Conservation (phyloP, 768 basidiomycete genomes). For the Amanita rimosa region DNA sequence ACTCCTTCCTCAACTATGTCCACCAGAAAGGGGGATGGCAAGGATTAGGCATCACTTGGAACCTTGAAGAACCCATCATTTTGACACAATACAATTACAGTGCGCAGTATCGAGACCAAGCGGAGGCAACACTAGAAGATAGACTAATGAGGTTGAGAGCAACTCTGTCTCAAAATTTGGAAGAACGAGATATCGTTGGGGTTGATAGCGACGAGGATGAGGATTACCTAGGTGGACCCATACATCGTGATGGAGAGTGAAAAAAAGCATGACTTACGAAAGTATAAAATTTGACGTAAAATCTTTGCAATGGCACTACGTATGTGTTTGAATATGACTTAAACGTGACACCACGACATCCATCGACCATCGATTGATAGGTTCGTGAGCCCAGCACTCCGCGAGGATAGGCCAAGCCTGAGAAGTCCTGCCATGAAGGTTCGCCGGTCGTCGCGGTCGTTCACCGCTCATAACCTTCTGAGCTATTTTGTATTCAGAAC, state of each 20-base stretch:
- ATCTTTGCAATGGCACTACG: background rate
- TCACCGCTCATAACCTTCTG: background rate
- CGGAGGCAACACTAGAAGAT: conserved; percentile 1
- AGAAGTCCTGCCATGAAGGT: background rate
- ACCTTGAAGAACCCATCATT: background rate
- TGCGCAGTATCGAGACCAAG: background rate
- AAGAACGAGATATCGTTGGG: background rate
- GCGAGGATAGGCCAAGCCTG: no score
- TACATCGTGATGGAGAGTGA: background rate
- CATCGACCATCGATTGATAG: background rate
- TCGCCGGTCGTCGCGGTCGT: background rate
- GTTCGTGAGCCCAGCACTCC: background rate
- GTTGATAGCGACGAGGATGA: background rate
- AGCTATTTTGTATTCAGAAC: background rate
- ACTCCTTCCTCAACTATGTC: conserved; percentile 47
- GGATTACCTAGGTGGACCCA: background rate
- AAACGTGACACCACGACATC: background rate
- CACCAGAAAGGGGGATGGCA: conserved; percentile 39
- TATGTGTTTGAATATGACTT: background rate
- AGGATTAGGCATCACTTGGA: background rate
- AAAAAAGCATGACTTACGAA: no score
- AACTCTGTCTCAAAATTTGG: background rate
- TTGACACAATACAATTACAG: background rate
- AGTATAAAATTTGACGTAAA: background rate
- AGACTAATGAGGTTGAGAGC: background rate